A percentile compares a stretch with the other conserved stretches of the same genome.
Evolutionary conservation across 1,139 yeast species (phyloP).

Genomic region (Saccharomyces hybrid): DNA sequence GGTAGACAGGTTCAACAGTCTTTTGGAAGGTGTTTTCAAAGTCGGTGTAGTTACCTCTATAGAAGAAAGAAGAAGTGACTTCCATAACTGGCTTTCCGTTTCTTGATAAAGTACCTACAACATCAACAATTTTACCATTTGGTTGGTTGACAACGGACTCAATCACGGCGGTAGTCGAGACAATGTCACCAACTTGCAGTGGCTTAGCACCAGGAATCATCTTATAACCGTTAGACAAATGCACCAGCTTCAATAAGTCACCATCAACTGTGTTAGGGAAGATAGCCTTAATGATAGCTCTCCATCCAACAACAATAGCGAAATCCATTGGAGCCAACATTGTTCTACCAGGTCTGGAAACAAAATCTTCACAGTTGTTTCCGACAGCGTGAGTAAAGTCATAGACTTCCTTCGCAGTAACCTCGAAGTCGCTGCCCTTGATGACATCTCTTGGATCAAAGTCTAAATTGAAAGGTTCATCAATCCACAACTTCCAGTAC

Average conservation of each 20-base stretch:
- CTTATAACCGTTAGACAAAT: conserved; percentile 87
- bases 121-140: conserved; percentile 93
- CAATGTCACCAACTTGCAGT: conserved; percentile 79
- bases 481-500: conserved; percentile 98
- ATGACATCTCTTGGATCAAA: conserved; percentile 64
- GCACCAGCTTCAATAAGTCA: conserved; percentile 88
- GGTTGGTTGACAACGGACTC: conserved; percentile 85
- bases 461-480: conserved; percentile 54
- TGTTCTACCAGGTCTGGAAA: conserved; percentile 74
- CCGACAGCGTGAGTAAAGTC: conserved; percentile 97
- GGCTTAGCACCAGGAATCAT: conserved; percentile 92
- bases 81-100: conserved; percentile 80
- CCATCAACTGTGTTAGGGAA: conserved; percentile 97
- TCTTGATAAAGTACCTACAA: conserved; percentile 79
- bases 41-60: conserved; percentile 86
- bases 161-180: conserved; percentile 74
- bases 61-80: conserved; percentile 89
- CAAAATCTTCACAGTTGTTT: conserved; percentile 93
- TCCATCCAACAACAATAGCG: conserved; percentile 98
- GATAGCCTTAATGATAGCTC: conserved; percentile 91
- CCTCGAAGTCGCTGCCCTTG: conserved; percentile 54
- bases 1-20: conserved; percentile 78
- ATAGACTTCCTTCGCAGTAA: conserved; percentile 71
- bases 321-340: conserved; percentile 98
- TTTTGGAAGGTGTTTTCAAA: conserved; percentile 89